Evolutionary conservation across 2,329 filamentous ascomycete species (phyloP), one percentile per base, ranked within the genome.

Genomic region (Colletotrichum orchidophilum): DNA sequence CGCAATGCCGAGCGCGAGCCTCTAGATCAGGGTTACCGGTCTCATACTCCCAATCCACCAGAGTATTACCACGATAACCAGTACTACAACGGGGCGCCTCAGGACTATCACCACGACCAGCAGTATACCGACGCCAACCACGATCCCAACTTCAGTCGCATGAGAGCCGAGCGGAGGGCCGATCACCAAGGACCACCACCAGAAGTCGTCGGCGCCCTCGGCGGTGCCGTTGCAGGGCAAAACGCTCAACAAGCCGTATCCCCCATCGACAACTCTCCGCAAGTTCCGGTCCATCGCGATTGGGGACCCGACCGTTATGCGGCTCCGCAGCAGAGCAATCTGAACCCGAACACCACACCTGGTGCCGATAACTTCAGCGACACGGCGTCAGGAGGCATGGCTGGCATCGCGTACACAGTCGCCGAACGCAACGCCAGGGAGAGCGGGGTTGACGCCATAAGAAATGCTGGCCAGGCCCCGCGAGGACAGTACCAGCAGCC

Each of bases 341-440:
- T n/a, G 74, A 80, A 26, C 78, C 77, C 78, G 74, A 85, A 82
- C 76, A 81, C 85, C 66, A 92, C 90, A 1, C 89, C 90, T 2
- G 91, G 89, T 39, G 86, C 89, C 72, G 91, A 94, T 81, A 93
- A 94, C 78, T 89, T 92, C 74, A 86, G 91, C 71, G 84, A 89
- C 60, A 80, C 84, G 49, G 89, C 92, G 18, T 85, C 87, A 26
- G 92, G 91, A 75, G 92, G 91, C 66, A 90, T 94, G 80, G 86
- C 91, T 33, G 91, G 91, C 65, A 89, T 93, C 71, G 91, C 92
- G 49, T 85, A 91, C 76, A 88, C 84, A 66, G 88, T 93, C 59
- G 91, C 92, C 60, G 90, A 92, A 75, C 86, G 85, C 62, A 89
- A 91, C 80, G 85, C 89, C 72, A 84, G 90, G 72, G 87, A 92